Percentiles rank a stretch among this genome's conserved stretches.
These are phyloP conservation scores for Leishmania guyanensis DNA, from an alignment of 208 protist genomes.

Conservation along the genomic window DNA sequence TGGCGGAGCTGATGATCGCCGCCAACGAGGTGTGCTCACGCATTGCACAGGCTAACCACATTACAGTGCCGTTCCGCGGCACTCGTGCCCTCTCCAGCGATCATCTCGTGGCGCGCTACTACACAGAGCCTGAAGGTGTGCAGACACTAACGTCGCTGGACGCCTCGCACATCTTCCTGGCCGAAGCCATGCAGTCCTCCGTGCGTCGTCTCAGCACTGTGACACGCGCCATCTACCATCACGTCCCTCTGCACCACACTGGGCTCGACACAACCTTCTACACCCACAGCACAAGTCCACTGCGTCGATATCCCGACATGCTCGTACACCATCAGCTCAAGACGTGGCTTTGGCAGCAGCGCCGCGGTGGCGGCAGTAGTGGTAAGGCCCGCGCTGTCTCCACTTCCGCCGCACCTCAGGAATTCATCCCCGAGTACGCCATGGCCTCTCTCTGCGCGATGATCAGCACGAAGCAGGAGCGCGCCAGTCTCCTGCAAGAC, in stretches of 20 bases:
- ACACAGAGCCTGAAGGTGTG: constrained; percentile 69
- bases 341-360: constrained; percentile 63
- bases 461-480: constrained; percentile 85
- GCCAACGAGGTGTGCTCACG: constrained; percentile 92
- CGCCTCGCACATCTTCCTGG: constrained; percentile 56
- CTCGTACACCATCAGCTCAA: constrained; percentile 92
- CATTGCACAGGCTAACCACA: constrained; percentile 70
- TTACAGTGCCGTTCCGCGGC: constrained; percentile 81
- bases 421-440: constrained; percentile 73
- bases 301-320: constrained; percentile 90
- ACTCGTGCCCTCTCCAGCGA: constrained; percentile 77
- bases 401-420: constrained; percentile 11
- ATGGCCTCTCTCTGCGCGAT: constrained; percentile 83
- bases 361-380: background rate
- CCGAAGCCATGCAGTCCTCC: constrained; percentile 72
- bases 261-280: constrained; percentile 83
- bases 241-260: constrained; percentile 72
- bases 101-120: constrained; percentile 71
- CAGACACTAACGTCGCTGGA: constrained; percentile 51
- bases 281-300: constrained; percentile 86
- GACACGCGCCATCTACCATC: constrained; percentile 84
- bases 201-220: constrained; percentile 72
- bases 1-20: constrained; percentile 92
- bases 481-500: constrained; percentile 81
- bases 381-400: background rate